Percentiles rank a stretch among this genome's conserved stretches.
These are phyloP conservation scores for Phallus indusiatus DNA, from an alignment of 768 basidiomycete species.

Conservation along the genomic window DNA sequence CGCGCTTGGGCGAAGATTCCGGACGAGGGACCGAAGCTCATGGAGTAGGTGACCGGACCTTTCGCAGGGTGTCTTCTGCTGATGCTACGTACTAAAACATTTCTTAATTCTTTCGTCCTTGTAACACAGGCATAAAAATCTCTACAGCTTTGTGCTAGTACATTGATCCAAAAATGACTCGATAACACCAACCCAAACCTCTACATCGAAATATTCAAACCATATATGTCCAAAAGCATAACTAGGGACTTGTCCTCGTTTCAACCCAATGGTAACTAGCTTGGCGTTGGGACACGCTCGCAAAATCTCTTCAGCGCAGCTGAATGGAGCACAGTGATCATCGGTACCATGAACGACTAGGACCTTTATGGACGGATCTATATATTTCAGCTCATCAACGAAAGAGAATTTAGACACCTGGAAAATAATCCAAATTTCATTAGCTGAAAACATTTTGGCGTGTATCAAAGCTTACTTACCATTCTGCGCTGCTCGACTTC, in stretches of 20 bases:
- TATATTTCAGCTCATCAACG: constrained; percentile 22
- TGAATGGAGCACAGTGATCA: constrained; percentile 31
- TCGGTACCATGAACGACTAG: constrained; percentile 34
- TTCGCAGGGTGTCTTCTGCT: no score
- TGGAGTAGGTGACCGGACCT: no score
- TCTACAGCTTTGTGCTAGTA: not conserved
- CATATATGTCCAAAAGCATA: constrained; percentile 35
- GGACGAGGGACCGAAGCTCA: constrained; percentile 4
- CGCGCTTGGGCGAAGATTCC: not conserved
- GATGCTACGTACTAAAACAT: no score
- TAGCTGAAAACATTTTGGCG: not conserved
- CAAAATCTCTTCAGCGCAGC: constrained; percentile 26
- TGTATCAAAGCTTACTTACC: not conserved
- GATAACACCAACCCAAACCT: constrained; percentile 31
- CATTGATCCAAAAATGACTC: constrained; percentile 23
- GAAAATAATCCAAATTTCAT: not conserved
- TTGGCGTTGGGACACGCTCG: constrained; percentile 29
- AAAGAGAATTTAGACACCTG: constrained; percentile 19
- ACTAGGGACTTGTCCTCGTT: constrained; percentile 26
- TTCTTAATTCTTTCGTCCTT: no score
- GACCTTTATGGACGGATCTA: constrained; percentile 24
- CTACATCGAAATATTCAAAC: constrained; percentile 37
- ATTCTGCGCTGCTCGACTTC: not conserved
- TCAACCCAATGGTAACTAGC: constrained; percentile 24
- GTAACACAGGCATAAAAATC: no score